Evolutionary conservation across 768 basidiomycete genomes (phyloP), one percentile per base, ranked within the genome.

Genomic region (Gelatoporia subvermispora): DNA sequence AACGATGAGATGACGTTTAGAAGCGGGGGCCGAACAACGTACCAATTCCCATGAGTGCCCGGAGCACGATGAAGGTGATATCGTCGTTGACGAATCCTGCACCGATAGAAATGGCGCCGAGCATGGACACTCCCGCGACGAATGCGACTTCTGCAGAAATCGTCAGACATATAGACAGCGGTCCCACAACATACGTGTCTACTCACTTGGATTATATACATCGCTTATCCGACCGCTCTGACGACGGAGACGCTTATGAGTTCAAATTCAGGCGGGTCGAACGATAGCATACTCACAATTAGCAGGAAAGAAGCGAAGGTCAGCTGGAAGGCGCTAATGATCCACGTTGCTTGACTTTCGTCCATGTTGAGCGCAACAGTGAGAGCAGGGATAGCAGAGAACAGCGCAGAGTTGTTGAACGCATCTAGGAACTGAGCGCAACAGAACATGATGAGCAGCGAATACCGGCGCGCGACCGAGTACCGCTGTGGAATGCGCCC

Each of bases 381-480:
- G 37, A 67, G 58, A 28, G 58, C 42, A 24, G 66, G 66, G 41
- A 67, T 62, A 43, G 66, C 64, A 8, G 64, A 61, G 58, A 64
- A 65, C n/a, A 67, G 59, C 9, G 66, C 58, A 2, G 64, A 68
- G 56, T 62, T 64, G 58, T 66, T 68, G 59, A 68, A 61, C 18
- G 65, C 58, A 44, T 71, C 69, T 40, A 69, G 60, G 54, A 69
- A 69, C 51, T 69, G 68, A 7, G 67, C 66, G 28, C 65, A 59
- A 43, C 66, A 68, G 56, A 70, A 67, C 37, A 68, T 53, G 48
- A 59, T 25, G 18, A 69, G 65, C 31, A 70, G 64, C 17, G 58
- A 22, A 37, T 56, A 65, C 34, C 64, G 67, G 45, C 59, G 60
- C 36, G 45, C 53, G 46, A 48, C 54, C 49, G 61, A 67, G 54